phyloP scores from a whole-genome alignment of 2,329 filamentous ascomycete species.

The Diaporthe batatas region DNA sequence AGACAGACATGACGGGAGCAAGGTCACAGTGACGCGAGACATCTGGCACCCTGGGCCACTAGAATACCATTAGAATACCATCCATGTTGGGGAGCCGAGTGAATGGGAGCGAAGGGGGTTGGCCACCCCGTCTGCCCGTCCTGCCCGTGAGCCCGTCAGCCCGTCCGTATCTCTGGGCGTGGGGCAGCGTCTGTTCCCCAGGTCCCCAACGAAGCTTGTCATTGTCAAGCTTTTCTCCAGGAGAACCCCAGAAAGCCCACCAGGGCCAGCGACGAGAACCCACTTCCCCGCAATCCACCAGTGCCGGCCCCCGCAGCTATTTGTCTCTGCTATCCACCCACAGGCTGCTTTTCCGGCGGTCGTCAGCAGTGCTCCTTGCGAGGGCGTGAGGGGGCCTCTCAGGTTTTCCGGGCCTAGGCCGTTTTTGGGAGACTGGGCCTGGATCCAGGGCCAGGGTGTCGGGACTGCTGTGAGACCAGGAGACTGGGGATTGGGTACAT shows the following conservation, averaged over 20 bases:
- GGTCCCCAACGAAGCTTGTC: conserved; percentile 16
- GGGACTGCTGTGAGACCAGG: background rate
- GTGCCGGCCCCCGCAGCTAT: background rate
- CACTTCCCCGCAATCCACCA: conserved; percentile 28
- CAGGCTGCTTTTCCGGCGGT: background rate
- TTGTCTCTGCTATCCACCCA: background rate
- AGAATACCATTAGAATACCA: background rate
- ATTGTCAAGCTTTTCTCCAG: conserved; percentile 16
- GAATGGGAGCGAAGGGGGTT: background rate
- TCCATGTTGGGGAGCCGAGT: background rate
- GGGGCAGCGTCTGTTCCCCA: background rate
- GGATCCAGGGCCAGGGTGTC: conserved; percentile 2
- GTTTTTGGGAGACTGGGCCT: background rate
- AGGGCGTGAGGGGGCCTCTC: background rate
- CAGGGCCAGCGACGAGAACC: background rate
- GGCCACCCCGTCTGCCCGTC: background rate
- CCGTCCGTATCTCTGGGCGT: background rate
- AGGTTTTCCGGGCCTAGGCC: background rate
- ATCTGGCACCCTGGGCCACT: background rate
- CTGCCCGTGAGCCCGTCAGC: too few relatives aligned
- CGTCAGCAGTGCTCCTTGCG: background rate
- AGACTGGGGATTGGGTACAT: background rate
- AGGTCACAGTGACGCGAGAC: background rate
- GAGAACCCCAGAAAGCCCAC: background rate
- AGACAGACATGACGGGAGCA: background rate